Base-by-base conservation (phyloP, 805 yeast genomes). In the Barnettozyma populi region DNA sequence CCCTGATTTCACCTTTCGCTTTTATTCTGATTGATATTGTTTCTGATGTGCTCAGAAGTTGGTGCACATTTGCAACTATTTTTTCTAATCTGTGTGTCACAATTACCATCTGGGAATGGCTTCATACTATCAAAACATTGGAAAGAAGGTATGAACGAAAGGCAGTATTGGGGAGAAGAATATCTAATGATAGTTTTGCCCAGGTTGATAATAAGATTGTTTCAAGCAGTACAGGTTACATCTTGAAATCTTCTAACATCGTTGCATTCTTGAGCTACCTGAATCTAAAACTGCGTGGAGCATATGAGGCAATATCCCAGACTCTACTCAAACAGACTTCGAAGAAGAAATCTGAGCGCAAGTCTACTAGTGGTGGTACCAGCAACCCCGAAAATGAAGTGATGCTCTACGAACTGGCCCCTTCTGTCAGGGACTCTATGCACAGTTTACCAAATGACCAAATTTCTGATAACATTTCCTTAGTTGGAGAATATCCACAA, bases 51-150 rank as follows among this genome's bases (percentile, higher is more conserved):
- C 63, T 73, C 23, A 68, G 69, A n/a, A 70, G 69, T 13, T 76
- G 84, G 71, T 71, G 85, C 59, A 63, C 74, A 0, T 66, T 70
- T 27, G 65, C 76, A 5, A 56, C 72, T 11, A 68, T 75, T 4
- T 70, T 80, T 36, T 56, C 78, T 6, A 75, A 76, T 42, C 69
- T 80, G 14, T 69, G 79, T 32, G 63, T 79, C 4, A 65, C 75
- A 16, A 76, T 82, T 1, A 68, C 78, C 21, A 70, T 80, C 1
- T 82, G 86, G 84, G 88, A 83, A 63, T 80, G 88, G 84, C 62
- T 80, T 9, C 76, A 70, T 55, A 73, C 79, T 39, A 78, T 81
- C 37, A 74, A 76, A 52, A 57, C 69, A 16, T 58, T 76, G 38
- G 83, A 79, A 51, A 69, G 72, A 51, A 63, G 71, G 29, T 61